Evolutionary conservation across 768 basidiomycete species (phyloP), one percentile per base, ranked within the genome.

Genomic region (Amyloporia xantha): DNA sequence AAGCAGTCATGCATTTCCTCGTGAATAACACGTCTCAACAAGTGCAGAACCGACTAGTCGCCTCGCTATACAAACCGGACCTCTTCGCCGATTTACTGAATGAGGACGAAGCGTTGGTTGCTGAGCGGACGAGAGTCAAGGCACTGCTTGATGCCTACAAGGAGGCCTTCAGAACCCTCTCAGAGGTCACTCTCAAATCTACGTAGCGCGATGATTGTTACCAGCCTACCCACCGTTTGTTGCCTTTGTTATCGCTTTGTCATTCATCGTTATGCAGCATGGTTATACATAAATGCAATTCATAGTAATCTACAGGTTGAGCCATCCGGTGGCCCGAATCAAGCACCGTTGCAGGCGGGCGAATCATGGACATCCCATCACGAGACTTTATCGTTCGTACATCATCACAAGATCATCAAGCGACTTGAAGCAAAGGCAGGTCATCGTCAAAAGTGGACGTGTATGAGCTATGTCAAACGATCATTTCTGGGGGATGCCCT

Each of bases 1-100:
- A 99, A 69, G 92, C 94, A 19, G 86, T 96, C 71, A 97, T 98
- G 95, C 95, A 97, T 70, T 81, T 93, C 58, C 78, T 98, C 54
- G 95, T 99, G 62, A 98, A 96, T 68, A 78, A 90, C 62, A 94
- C 94, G n/a, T 85, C 91, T 39, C 88, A 97, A 63, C 88, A 92
- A 15, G 91, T 99, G 21, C 96, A 98, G 68, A 96, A 96, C 64
- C 81, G 96, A 19, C 75, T 99, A 26, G 96, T 99, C n/a, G 80
- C 93, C 26, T 75, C 86, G 39, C 67, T 99, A 55, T 99, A 99
- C 74, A 96, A 92, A 69, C 95, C 95, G 0, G 88, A 92, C 15
- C 67, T 98, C 48, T 98, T 98, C 62, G 72, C 78, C 21, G 92
- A 95, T 37, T 69, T 98, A 69, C 68, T 99, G 60, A 87, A 91